Evolutionary conservation across 805 yeast genomes (phyloP).

Genomic region (Myxozyma neglecta): DNA sequence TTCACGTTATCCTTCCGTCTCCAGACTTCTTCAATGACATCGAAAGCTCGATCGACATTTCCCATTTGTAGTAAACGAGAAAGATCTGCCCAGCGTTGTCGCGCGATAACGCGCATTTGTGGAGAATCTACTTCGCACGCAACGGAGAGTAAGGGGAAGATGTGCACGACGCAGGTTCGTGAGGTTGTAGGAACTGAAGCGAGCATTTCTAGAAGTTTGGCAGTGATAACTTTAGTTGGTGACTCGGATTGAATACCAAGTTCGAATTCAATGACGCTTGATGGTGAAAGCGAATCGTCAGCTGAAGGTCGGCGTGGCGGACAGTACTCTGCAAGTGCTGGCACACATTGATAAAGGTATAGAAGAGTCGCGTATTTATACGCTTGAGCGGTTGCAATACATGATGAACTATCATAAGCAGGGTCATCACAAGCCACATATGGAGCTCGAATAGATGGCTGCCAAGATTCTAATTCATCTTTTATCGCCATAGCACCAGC

Average conservation of each 20-base stretch:
- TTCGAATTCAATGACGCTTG: neutral
- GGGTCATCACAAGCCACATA: conserved; percentile 45
- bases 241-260: conserved; percentile 2
- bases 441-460: conserved; percentile 47
- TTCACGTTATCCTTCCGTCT: conserved; percentile 41
- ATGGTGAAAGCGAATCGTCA: neutral
- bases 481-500: conserved; percentile 58
- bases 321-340: conserved; percentile 47
- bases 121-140: conserved; percentile 63
- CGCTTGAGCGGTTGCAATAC: conserved; percentile 70
- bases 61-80: conserved; percentile 62
- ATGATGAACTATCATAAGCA: conserved; percentile 57
- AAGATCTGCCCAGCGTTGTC: conserved; percentile 56
- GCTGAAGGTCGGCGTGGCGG: conserved; percentile 4
- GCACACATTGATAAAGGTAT: conserved; percentile 68
- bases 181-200: conserved; percentile 65
- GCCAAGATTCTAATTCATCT: conserved; percentile 57
- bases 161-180: conserved; percentile 57
- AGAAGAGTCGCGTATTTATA: conserved; percentile 60
- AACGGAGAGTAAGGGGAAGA: conserved; percentile 63
- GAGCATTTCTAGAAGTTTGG: conserved; percentile 56
- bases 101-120: conserved; percentile 64
- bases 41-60: conserved; percentile 63
- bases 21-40: conserved; percentile 74
- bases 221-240: conserved; percentile 43